Evolutionary conservation across 2,329 filamentous ascomycete species (phyloP).

Genomic region (Bertia moriformis): DNA sequence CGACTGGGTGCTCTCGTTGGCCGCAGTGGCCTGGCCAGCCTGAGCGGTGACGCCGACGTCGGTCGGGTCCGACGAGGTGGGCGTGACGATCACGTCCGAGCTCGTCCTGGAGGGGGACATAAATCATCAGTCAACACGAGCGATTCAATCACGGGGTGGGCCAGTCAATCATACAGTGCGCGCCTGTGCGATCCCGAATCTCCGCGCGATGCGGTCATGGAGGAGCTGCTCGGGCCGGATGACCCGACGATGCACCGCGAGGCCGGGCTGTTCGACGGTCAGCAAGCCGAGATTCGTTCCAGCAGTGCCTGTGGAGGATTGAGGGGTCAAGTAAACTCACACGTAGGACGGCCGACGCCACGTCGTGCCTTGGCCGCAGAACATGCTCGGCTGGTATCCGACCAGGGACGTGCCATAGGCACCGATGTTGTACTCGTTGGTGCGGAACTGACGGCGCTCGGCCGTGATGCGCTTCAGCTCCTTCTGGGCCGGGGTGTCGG

Average conservation of each 20-base stretch:
- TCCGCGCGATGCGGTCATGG: neutral
- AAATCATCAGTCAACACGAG: too few species aligned
- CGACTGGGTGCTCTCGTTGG: conserved; percentile 27
- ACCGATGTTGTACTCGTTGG: conserved; percentile 80
- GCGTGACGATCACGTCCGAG: conserved; percentile 20
- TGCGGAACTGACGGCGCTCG: conserved; percentile 86
- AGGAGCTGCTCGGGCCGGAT: neutral
- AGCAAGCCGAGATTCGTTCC: too few species aligned
- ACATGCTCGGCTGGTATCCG: conserved; percentile 33
- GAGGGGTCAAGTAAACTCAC: too few species aligned
- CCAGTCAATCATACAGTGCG: neutral
- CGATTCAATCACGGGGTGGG: too few species aligned
- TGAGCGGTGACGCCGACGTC: conserved; percentile 40
- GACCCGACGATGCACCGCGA: neutral
- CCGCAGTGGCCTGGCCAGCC: conserved; percentile 28
- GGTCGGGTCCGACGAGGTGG: conserved; percentile 27
- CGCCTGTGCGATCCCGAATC: neutral
- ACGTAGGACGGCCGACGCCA: neutral
- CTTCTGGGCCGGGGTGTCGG: conserved; percentile 93
- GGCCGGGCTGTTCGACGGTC: too few species aligned
- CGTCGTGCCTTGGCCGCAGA: neutral
- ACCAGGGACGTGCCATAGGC: conserved; percentile 51
- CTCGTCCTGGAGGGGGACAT: conserved; percentile 23
- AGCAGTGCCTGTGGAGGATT: too few species aligned
- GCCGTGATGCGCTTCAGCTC: conserved; percentile 91